Conservation (phyloP, 495 filamentous ascomycete species). For the Penicillium antarcticum region DNA sequence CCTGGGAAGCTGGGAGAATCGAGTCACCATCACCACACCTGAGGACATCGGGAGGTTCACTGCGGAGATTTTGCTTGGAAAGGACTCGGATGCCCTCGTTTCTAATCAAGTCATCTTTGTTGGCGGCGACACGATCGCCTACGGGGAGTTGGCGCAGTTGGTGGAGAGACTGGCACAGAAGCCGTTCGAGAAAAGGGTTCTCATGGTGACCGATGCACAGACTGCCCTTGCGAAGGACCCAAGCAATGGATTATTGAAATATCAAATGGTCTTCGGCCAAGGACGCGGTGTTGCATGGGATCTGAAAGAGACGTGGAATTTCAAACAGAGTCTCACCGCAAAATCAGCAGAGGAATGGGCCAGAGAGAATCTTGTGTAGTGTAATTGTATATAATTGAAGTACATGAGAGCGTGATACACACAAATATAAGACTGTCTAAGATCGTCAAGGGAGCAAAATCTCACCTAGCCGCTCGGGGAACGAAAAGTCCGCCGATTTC, state of each 20-base stretch:
- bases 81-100: conserved; percentile 16
- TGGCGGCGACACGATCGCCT: conserved; percentile 58
- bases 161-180: conserved; percentile 40
- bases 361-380: background rate
- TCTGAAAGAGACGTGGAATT: conserved; percentile 45
- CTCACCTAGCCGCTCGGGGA: no score
- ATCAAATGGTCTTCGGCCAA: conserved; percentile 56
- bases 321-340: conserved; percentile 37
- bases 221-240: conserved; percentile 42
- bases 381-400: no score
- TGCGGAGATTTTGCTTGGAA: conserved; percentile 45
- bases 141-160: conserved; percentile 46
- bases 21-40: conserved; percentile 54
- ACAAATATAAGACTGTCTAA: no score
- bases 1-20: conserved; percentile 53
- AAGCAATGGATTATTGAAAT: conserved; percentile 51
- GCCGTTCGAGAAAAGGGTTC: conserved; percentile 42
- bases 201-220: conserved; percentile 36
- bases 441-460: no score
- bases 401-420: no score
- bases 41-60: conserved; percentile 57
- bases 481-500: background rate
- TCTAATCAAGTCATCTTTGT: conserved; percentile 37
- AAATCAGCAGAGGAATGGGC: conserved; percentile 42
- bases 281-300: conserved; percentile 59